Percentiles rank a stretch among this genome's conserved stretches.
phyloP scores from a whole-genome alignment of 2,329 filamentous ascomycete genomes.

The Elsinoe arachidis region DNA sequence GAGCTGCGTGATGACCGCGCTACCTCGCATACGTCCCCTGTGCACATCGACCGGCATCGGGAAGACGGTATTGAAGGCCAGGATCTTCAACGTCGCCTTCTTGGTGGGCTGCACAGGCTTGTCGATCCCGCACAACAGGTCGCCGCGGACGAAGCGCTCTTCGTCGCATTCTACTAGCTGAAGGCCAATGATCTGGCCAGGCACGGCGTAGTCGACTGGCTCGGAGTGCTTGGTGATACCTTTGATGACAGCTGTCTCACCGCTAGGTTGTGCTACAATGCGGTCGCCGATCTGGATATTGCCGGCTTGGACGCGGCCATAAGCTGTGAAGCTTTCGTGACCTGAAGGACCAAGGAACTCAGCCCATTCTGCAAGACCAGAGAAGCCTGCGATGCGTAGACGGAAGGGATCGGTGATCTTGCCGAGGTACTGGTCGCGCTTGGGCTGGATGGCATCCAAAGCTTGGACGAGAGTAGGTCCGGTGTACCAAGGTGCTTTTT shows the following conservation, averaged over 20 bases:
- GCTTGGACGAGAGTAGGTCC: constrained; percentile 74
- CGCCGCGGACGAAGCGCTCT: constrained; percentile 66
- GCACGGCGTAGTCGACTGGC: constrained; percentile 77
- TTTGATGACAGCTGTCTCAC: constrained; percentile 73
- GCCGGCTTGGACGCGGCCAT: constrained; percentile 77
- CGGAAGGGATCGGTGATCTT: constrained; percentile 71
- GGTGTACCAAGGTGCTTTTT: constrained; percentile 61
- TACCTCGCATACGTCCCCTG: constrained; percentile 69
- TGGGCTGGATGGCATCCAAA: constrained; percentile 72
- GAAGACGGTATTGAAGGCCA: constrained; percentile 82
- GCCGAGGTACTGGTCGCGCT: constrained; percentile 30
- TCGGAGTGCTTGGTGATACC: constrained; percentile 68
- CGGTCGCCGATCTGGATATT: constrained; percentile 76
- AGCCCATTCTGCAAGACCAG: constrained; percentile 40
- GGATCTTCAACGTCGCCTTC: constrained; percentile 69
- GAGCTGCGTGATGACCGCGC: constrained; percentile 65
- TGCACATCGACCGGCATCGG: constrained; percentile 88
- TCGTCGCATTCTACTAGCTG: constrained; percentile 73
- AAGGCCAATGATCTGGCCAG: constrained; percentile 80
- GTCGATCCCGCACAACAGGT: constrained; percentile 63
- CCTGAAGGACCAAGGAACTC: background rate
- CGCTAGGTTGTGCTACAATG: constrained; percentile 69
- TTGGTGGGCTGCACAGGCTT: constrained; percentile 62
- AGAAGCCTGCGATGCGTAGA: constrained; percentile 81
- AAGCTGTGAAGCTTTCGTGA: constrained; percentile 53